Conservation (phyloP, 306 rosid species). For the Canavalia ensiformis region DNA sequence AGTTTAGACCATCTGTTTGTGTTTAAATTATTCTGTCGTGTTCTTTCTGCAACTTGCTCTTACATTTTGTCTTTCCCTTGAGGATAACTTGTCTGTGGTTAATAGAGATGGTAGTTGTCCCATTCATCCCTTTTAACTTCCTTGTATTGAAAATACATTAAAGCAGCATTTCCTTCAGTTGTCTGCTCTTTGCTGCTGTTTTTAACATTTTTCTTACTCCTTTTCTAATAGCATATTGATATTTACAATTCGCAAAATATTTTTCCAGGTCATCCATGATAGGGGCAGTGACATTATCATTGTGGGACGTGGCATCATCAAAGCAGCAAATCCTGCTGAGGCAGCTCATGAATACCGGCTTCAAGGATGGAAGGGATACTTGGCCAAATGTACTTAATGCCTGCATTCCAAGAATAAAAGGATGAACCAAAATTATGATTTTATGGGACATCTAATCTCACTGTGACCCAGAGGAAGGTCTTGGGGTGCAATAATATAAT, state of each 20-base stretch:
- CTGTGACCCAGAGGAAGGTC: slow-evolving; percentile 26
- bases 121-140: slow-evolving; percentile 5
- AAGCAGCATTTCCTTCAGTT: background rate
- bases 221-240: background rate
- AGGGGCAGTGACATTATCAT: slow-evolving; percentile 91
- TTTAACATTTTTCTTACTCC: background rate
- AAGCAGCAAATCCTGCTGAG: slow-evolving; percentile 80
- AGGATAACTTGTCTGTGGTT: slow-evolving; percentile 2
- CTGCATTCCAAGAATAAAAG: slow-evolving; percentile 28
- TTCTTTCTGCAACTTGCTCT: background rate
- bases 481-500: slow-evolving; percentile 26
- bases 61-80: background rate
- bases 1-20: background rate
- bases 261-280: slow-evolving; percentile 77
- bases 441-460: slow-evolving; percentile 21
- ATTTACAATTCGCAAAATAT: slow-evolving; percentile 8
- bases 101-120: background rate
- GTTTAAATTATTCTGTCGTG: background rate
- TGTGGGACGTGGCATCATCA: slow-evolving; percentile 90
- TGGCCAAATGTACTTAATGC: slow-evolving; percentile 64
- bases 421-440: slow-evolving; percentile 19
- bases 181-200: background rate
- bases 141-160: slow-evolving; percentile 3
- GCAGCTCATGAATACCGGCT: slow-evolving; percentile 80
- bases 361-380: slow-evolving; percentile 89